phyloP scores from a whole-genome alignment of 2,329 filamentous ascomycete genomes.

The Uncinocarpus reesii region DNA sequence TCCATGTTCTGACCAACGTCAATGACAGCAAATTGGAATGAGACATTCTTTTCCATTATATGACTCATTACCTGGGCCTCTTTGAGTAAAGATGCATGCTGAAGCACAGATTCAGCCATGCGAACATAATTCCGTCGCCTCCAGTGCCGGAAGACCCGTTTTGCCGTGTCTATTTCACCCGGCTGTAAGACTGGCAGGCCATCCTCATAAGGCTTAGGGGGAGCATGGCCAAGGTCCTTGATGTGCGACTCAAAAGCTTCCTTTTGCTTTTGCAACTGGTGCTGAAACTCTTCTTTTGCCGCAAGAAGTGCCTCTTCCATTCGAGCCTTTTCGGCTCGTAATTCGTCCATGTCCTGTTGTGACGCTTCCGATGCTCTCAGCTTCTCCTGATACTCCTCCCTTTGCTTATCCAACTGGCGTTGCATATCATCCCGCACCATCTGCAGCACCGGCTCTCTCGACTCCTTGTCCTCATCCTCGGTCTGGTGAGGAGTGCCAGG shows the following conservation, averaged over 20 bases:
- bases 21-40: slow-evolving; percentile 90
- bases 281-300: slow-evolving; percentile 81
- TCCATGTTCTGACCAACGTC: slow-evolving; percentile 79
- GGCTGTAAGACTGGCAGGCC: slow-evolving; percentile 51
- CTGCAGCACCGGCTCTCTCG: slow-evolving; percentile 52
- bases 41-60: slow-evolving; percentile 81
- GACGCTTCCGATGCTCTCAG: slow-evolving; percentile 64
- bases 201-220: slow-evolving; percentile 45
- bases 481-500: slow-evolving; percentile 77
- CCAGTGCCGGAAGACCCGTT: slow-evolving; percentile 62
- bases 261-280: slow-evolving; percentile 71
- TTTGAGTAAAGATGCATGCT: slow-evolving; percentile 78
- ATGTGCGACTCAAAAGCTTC: slow-evolving; percentile 76
- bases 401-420: slow-evolving; percentile 68
- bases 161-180: slow-evolving; percentile 61
- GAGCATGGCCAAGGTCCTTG: slow-evolving; percentile 53
- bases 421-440: slow-evolving; percentile 76
- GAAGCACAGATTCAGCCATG: slow-evolving; percentile 85
- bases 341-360: slow-evolving; percentile 68
- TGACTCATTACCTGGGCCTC: slow-evolving; percentile 98
- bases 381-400: slow-evolving; percentile 69
- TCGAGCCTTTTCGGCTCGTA: slow-evolving; percentile 66
- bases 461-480: slow-evolving; percentile 53
- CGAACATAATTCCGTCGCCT: slow-evolving; percentile 74
- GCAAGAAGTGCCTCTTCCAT: slow-evolving; percentile 74